Conservation (phyloP, 2,329 filamentous ascomycete genomes). For the Fusarium sp. region DNA sequence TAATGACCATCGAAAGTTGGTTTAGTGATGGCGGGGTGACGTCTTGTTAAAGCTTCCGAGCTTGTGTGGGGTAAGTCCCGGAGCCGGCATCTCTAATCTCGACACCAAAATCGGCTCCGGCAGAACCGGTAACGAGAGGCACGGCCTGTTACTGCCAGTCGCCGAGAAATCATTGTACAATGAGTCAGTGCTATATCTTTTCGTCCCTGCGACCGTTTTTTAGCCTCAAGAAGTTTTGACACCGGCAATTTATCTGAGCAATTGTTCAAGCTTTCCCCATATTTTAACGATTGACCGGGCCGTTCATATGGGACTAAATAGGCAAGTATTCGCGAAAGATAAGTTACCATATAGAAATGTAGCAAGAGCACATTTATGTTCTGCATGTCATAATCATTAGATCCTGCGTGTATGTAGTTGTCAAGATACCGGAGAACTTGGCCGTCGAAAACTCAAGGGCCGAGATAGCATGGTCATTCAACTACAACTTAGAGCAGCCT, state of each 20-base stretch:
- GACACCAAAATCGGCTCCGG: slow-evolving; percentile 25
- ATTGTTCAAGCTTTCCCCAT: not conserved
- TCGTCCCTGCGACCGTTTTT: not conserved
- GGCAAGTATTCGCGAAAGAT: slow-evolving; percentile 12
- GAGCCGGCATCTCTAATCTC: slow-evolving; percentile 35
- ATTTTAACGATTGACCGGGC: slow-evolving; percentile 7
- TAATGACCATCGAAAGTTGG: slow-evolving; percentile 7
- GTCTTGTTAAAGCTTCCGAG: slow-evolving; percentile 36
- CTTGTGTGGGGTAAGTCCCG: slow-evolving; percentile 43
- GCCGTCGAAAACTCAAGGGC: no score
- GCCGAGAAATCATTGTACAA: not conserved
- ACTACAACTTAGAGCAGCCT: not conserved
- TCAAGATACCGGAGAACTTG: not conserved
- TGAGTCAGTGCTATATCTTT: not conserved
- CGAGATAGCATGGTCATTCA: not conserved
- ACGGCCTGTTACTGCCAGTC: not conserved
- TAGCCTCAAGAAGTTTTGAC: not conserved
- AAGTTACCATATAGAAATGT: not conserved
- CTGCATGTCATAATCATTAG: not conserved
- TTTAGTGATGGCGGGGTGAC: slow-evolving; percentile 43
- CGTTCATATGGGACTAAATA: slow-evolving; percentile 6
- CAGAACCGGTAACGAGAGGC: slow-evolving; percentile 20
- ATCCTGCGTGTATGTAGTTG: not conserved
- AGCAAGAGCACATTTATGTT: not conserved
- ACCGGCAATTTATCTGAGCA: not conserved